These are phyloP conservation scores for Cryptococcus hybrid DNA, from an alignment of 1,284 basidiomycete genomes.

Conservation along the genomic window DNA sequence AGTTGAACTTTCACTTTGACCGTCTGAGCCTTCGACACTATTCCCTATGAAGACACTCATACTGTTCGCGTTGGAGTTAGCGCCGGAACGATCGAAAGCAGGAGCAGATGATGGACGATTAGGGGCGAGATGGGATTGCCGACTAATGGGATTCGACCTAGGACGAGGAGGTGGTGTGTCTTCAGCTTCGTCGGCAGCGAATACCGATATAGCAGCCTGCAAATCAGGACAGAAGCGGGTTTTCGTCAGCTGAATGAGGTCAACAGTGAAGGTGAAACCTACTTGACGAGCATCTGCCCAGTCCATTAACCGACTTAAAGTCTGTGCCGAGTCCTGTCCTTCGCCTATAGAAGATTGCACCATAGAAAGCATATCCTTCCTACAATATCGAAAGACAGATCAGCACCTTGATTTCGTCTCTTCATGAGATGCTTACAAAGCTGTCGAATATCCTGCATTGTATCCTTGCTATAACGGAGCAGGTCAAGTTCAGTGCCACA, in stretches of 20 bases:
- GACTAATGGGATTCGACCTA: background rate
- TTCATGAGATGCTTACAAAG: conserved; percentile 35
- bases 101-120: conserved; percentile 25
- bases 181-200: conserved; percentile 41
- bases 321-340: conserved; percentile 42
- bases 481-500: background rate
- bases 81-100: background rate
- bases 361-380: conserved; percentile 44
- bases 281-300: conserved; percentile 52
- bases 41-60: background rate
- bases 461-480: conserved; percentile 44
- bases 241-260: background rate
- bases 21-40: background rate
- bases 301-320: conserved; percentile 49
- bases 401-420: background rate
- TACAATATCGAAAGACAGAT: conserved; percentile 9
- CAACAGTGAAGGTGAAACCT: conserved; percentile 5
- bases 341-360: conserved; percentile 43
- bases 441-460: conserved; percentile 49
- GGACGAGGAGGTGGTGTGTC: conserved; percentile 10
- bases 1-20: background rate
- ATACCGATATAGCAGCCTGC: conserved; percentile 42
- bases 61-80: background rate
- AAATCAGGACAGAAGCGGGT: background rate
- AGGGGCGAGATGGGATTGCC: conserved; percentile 4